Base-by-base conservation (phyloP, 2,329 filamentous ascomycete genomes). In the Aspergillus fructus region DNA sequence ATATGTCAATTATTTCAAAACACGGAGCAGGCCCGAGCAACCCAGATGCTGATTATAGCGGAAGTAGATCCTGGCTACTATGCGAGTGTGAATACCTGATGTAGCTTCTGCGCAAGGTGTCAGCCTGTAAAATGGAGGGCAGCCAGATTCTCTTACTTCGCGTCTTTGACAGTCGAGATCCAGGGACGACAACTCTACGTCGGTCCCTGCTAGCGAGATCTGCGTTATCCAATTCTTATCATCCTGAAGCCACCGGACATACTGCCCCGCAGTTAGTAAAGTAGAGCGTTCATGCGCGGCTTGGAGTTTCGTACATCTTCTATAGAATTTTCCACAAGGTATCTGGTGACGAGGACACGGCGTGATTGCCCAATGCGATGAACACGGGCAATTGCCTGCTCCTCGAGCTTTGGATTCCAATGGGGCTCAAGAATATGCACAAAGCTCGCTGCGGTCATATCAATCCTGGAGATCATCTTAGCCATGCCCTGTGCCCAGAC, bases 371-470 rank as follows among this genome's bases (percentile, higher is more conserved):
- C 91, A 4, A 94, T 78, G 11, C 91, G 85, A 71, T 94, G 90
- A 8, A 96, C 90, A 21, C 92, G 89, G 70, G 96, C 92, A 6
- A 96, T 83, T 4, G 92, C 92, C 75, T 96, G 92, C 3, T 90
- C 89, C 75, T 96, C 92, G 0, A 90, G 89, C 0, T 90, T 91
- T 0, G 92, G 92, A 68, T 96, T 96, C 79, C 91, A 96, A 69
- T 96, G 90, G 9, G 92, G 92, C 72, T 96, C 92, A 90, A 96
- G 94, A 64, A 96, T 89, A 71, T 60, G 58, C 19, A 62, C 52
- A 6, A 15, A 47, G 34, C 8, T 41, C 13, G 59, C 61, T 4
- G 48, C 47, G 6, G 58, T 62, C 12, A 61, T 52, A 37, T 61
- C 46, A 19, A 56, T 42, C 33, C 55, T 58, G 40, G n/a, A 33